Evolutionary conservation across 371 early-diverging fungal genomes (phyloP).

Genomic region (Lichtheimia corymbifera): DNA sequence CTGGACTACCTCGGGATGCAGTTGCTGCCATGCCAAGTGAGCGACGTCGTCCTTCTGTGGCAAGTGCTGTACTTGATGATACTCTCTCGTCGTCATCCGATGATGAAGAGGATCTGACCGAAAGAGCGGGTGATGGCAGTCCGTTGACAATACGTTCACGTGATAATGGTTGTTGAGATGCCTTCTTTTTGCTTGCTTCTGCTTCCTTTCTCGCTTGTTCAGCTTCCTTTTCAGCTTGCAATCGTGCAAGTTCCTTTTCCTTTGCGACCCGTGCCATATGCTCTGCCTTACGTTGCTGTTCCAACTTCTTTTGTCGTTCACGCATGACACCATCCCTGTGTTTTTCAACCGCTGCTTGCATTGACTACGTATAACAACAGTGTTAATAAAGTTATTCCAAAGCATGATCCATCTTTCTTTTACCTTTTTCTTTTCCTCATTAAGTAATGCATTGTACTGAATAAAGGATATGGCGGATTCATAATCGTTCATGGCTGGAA

Average conservation of each 20-base stretch:
- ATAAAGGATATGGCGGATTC: conserved; percentile 39
- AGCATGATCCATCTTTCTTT: conserved; percentile 6
- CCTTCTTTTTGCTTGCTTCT: not conserved
- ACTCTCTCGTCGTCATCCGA: not conserved
- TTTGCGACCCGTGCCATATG: conserved; percentile 11
- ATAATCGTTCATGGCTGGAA: conserved; percentile 37
- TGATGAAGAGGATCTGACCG: not conserved
- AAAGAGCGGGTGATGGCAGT: conserved; percentile 2
- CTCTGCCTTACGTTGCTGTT: conserved; percentile 12
- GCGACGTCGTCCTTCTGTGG: not conserved
- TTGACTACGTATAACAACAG: conserved; percentile 5
- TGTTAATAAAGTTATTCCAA: not conserved
- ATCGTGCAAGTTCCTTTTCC: conserved; percentile 8
- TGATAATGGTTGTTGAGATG: not conserved
- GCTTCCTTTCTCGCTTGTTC: conserved; percentile 1
- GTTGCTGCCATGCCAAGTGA: not conserved
- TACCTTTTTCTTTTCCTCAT: conserved; percentile 40
- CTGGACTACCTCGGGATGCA: conserved; percentile 7
- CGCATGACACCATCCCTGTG: conserved; percentile 10
- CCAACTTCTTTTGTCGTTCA: conserved; percentile 23
- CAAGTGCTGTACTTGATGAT: conserved; percentile 9
- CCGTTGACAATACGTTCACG: not conserved
- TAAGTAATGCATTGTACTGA: conserved; percentile 36
- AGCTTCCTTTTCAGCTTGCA: conserved; percentile 17
- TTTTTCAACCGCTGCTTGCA: conserved; percentile 15